Base-by-base conservation (phyloP, 352 stramenopile species). In the Pythium brassicae region DNA sequence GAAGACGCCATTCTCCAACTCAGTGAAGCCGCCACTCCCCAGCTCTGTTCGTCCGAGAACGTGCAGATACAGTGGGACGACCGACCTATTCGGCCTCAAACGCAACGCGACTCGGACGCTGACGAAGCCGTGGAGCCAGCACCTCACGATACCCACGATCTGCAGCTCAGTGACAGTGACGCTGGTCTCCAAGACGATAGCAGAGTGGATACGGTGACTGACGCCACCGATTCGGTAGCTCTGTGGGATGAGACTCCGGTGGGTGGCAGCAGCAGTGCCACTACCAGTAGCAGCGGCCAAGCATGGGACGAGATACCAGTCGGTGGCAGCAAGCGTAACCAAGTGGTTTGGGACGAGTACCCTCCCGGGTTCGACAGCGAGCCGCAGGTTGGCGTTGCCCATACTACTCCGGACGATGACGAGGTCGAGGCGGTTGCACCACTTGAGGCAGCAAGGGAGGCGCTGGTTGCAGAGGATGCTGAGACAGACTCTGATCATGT, bases 11-110 rank as follows among this genome's bases (percentile, higher is more conserved):
- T 17, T 46, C n/a, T n/a, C n/a, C n/a, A n/a, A n/a, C n/a, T n/a
- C n/a, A n/a, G n/a, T n/a, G 32, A 19, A 20, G 45, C 20, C 17
- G 26, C 46, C 8, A 37, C 32, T 37, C 32, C 32, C 14, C 1
- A 14, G 32, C 14, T 11, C 32, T 20, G 23, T 29, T 57, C n/a
- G 10, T 15, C 27, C 4, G 54, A 53, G 15, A 61, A 17, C 17
- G 22, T 32, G 44, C 7, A n/a, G 12, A 11, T 26, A 11, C 44
- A 32, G 8, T 63, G 50, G 63, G 63, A 67, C 20, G 55, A 70
- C 0, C 63, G 50, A 23, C 59, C 59, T 7, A 64, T 67, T 44
- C 46, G 27, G 12, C 29, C 48, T n/a, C 55, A 48, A 5, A 29
- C 40, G n/a, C 25, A 49, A 37, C 32, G 32, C 14, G 32, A 37